Percentiles rank a stretch among this genome's conserved stretches.
These are phyloP conservation scores for Aspergillus funiculosus DNA, from an alignment of 495 filamentous ascomycete genomes.

Conservation along the genomic window DNA sequence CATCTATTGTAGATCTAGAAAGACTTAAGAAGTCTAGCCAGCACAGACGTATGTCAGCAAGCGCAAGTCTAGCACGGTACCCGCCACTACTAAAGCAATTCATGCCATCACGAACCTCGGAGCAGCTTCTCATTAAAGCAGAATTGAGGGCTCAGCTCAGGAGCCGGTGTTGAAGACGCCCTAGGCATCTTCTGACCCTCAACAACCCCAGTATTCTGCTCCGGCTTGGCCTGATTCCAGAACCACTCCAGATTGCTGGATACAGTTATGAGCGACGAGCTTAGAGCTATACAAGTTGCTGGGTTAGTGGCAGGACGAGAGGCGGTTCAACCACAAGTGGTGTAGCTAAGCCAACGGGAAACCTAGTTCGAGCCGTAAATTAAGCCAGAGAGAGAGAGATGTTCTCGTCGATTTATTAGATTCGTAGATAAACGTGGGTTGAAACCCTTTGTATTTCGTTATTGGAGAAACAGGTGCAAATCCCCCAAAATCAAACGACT, in stretches of 20 bases:
- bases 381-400: too few relatives aligned
- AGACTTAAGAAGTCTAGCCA: conserved; percentile 81
- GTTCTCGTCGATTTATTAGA: too few relatives aligned
- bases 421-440: too few relatives aligned
- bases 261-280: neutral
- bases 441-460: neutral
- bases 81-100: neutral
- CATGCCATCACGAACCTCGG: conserved; percentile 65
- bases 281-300: neutral
- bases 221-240: conserved; percentile 28
- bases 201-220: conserved; percentile 17
- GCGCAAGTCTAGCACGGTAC: too few relatives aligned
- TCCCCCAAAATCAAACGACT: neutral
- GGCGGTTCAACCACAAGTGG: neutral
- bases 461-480: neutral
- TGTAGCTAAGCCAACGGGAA: too few relatives aligned
- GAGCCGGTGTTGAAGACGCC: conserved; percentile 47
- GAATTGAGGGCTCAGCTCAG: conserved; percentile 75
- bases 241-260: conserved; percentile 41
- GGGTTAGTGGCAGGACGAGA: conserved; percentile 3
- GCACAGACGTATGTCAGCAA: conserved; percentile 6
- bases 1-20: conserved; percentile 80
- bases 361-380: too few relatives aligned
- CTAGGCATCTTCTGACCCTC: conserved; percentile 51
- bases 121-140: conserved; percentile 85